Evolutionary conservation across 2,329 filamentous ascomycete species (phyloP).

Genomic region (Colletotrichum salicis): DNA sequence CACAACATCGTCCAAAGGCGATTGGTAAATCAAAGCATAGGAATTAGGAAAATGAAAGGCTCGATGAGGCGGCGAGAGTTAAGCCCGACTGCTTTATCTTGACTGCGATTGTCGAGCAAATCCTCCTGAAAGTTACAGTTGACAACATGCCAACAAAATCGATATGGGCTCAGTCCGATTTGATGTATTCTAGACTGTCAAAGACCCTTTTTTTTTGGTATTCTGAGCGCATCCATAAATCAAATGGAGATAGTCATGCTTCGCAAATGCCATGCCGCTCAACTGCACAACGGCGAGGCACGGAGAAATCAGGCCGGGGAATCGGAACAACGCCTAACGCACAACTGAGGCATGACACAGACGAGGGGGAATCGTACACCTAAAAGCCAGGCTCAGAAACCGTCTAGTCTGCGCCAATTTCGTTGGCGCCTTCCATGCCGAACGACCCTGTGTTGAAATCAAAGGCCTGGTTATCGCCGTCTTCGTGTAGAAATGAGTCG

Average conservation of each 20-base stretch:
- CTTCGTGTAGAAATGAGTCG: slow-evolving; percentile 73
- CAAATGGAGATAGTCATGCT: slow-evolving; percentile 5
- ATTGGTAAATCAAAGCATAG: neutral
- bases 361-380: neutral
- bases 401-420: slow-evolving; percentile 67
- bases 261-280: slow-evolving; percentile 2
- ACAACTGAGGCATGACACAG: slow-evolving; percentile 7
- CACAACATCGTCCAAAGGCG: neutral
- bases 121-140: neutral
- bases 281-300: neutral
- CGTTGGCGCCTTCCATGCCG: slow-evolving; percentile 63
- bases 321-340: slow-evolving; percentile 22
- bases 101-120: neutral
- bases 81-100: neutral
- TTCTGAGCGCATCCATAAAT: slow-evolving; percentile 12
- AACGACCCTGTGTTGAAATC: slow-evolving; percentile 65
- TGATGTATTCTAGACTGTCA: neutral
- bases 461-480: slow-evolving; percentile 60
- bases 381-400: neutral
- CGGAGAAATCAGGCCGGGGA: neutral
- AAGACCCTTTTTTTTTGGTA: slow-evolving; percentile 9
- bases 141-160: neutral
- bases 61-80: neutral
- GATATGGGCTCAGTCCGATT: neutral
- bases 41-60: slow-evolving; percentile 15